These are phyloP conservation scores for Claviceps pusilla DNA, from an alignment of 2,329 filamentous ascomycete species.

Conservation along the genomic window DNA sequence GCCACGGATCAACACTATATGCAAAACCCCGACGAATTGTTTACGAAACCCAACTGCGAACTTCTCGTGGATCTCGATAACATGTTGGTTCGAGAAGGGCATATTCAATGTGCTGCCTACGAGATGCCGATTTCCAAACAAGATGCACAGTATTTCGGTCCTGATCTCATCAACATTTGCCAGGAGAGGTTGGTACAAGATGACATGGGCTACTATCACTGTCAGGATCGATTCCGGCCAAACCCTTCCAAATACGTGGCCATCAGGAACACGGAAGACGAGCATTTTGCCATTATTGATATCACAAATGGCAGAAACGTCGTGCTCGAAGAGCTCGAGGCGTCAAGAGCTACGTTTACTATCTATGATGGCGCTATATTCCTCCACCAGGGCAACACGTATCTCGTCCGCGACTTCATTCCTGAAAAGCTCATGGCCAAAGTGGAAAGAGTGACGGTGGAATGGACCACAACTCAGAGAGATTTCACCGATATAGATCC, in stretches of 20 bases:
- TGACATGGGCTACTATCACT: conserved; percentile 72
- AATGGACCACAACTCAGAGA: conserved; percentile 87
- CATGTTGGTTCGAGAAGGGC: conserved; percentile 79
- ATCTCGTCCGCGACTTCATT: conserved; percentile 78
- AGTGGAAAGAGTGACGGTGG: conserved; percentile 77
- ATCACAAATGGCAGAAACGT: conserved; percentile 67
- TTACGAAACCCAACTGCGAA: conserved; percentile 78
- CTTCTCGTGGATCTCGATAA: conserved; percentile 87
- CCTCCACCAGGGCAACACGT: conserved; percentile 86
- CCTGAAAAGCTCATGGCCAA: conserved; percentile 69
- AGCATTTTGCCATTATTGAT: conserved; percentile 90
- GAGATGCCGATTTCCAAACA: conserved; percentile 84
- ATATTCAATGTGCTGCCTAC: conserved; percentile 86
- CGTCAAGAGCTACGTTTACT: conserved; percentile 85
- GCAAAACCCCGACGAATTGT: conserved; percentile 86
- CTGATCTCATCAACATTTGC: conserved; percentile 55
- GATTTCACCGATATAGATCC: conserved; percentile 93
- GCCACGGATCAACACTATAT: conserved; percentile 93
- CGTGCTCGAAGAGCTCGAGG: conserved; percentile 90
- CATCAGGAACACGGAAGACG: conserved; percentile 75
- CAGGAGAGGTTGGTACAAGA: conserved; percentile 60
- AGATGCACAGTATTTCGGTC: conserved; percentile 67
- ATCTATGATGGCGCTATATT: conserved; percentile 96
- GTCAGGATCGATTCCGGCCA: conserved; percentile 75
- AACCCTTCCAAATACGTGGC: conserved; percentile 68